Evolutionary conservation across 345 rosid species (phyloP), one percentile per base, ranked within the genome.

Genomic region (Syzygium oleosum): DNA sequence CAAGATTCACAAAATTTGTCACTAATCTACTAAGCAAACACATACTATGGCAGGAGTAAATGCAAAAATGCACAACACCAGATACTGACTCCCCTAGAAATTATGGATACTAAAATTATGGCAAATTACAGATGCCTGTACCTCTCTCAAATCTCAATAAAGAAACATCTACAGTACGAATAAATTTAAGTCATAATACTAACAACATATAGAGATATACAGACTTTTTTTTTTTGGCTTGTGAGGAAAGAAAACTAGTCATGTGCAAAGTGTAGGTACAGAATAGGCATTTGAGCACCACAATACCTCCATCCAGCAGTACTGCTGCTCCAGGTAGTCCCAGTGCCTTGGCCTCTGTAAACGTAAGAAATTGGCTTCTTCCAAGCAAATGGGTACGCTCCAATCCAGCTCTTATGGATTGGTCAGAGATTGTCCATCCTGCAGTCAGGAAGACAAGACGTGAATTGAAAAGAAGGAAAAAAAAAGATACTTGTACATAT

Each of bases 241-340:
- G 25, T 73, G 49, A 73, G 80, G 41, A 73, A 38, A 4, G 49
- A 73, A n/a, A 61, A 61, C 19, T n/a, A 61, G 80, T 73, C 80
- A 19, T 34, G 49, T 73, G 80, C 49, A 73, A 17, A 10, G 49
- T 34, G 25, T 34, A 19, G 11, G 51, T 5, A 29, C 31, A 78
- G 52, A 55, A 91, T 46, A 53, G 12, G 65, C 61, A 87, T 11
- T 52, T 46, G 52, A 29, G 16, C 59, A 46, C 34, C 49, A 86
- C n/a, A 51, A 54, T 53, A 88, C 99, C 98, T 94, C 98, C 99
- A 93, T 98, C 99, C 51, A 96, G 92, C 88, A 96, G 91, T 88
- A 98, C 84, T 53, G 95, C 93, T 9, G 94, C 94, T 91, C 96
- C 96, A 3, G 92, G 91, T 85, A 96, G 85, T 56, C 95, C 94